phyloP scores from a whole-genome alignment of 2,329 filamentous ascomycete species.

The Monascus ruber region DNA sequence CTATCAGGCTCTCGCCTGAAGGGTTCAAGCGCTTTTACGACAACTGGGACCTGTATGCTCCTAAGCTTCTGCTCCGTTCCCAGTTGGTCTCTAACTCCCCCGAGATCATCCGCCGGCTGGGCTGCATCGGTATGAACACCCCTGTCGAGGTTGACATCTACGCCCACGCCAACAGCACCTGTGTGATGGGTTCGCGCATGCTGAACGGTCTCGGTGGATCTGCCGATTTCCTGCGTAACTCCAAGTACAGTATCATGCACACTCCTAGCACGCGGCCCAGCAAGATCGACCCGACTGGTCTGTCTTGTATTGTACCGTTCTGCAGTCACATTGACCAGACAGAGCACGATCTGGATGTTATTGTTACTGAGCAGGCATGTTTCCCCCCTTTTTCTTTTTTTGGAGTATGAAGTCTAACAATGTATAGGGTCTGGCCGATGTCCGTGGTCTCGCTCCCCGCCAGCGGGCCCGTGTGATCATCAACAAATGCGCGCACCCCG shows the following conservation, averaged over 20 bases:
- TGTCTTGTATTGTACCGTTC: constrained; percentile 87
- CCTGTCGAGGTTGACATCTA: constrained; percentile 92
- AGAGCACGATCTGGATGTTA: constrained; percentile 81
- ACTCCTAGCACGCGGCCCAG: constrained; percentile 69
- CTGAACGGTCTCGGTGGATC: constrained; percentile 74
- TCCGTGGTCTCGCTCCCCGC: constrained; percentile 65
- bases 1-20: constrained; percentile 80
- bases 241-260: constrained; percentile 90
- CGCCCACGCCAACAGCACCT: constrained; percentile 83
- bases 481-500: constrained; percentile 72
- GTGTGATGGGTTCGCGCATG: constrained; percentile 81
- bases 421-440: constrained; percentile 67
- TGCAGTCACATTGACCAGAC: constrained; percentile 88
- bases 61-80: constrained; percentile 75
- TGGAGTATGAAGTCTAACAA: neutral
- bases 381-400: neutral
- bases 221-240: constrained; percentile 66
- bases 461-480: constrained; percentile 79
- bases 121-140: constrained; percentile 90
- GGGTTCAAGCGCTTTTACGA: constrained; percentile 88
- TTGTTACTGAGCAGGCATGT: constrained; percentile 55
- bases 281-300: constrained; percentile 71
- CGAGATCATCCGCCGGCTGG: constrained; percentile 78
- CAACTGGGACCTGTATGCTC: constrained; percentile 66
- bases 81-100: constrained; percentile 83